phyloP scores from a whole-genome alignment of 371 early-diverging fungal genomes.

The Apophysomyces elegans region DNA sequence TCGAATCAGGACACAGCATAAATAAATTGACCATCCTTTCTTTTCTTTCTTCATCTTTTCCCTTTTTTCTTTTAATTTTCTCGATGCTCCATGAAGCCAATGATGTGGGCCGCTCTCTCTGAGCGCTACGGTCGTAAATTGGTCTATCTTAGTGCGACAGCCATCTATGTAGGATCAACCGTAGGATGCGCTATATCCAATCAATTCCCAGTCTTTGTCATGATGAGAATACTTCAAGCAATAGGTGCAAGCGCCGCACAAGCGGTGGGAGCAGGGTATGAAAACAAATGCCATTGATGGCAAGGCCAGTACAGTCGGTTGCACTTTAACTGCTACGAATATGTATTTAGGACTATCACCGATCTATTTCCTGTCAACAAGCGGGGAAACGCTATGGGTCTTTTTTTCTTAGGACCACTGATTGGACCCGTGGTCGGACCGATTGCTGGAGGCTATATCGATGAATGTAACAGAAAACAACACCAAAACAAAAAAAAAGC shows the following conservation, averaged over 20 bases:
- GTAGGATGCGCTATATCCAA: conserved; percentile 68
- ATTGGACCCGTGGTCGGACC: conserved; percentile 60
- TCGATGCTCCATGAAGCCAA: conserved; percentile 32
- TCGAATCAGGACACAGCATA: neutral
- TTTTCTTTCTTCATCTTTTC: neutral
- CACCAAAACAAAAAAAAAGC: too few relatives aligned
- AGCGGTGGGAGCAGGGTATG: conserved; percentile 74
- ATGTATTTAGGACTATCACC: conserved; percentile 34
- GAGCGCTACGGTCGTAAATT: conserved; percentile 69
- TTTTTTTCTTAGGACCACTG: conserved; percentile 62
- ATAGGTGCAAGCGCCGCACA: conserved; percentile 74
- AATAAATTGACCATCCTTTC: too few relatives aligned
- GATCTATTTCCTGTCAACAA: conserved; percentile 36
- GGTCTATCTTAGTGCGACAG: conserved; percentile 63
- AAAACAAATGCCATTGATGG: neutral
- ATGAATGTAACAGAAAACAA: conserved; percentile 31
- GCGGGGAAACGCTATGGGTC: conserved; percentile 63
- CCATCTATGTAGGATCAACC: conserved; percentile 61
- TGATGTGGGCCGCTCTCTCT: conserved; percentile 75
- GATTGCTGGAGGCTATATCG: conserved; percentile 49
- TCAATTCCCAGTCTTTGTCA: conserved; percentile 57
- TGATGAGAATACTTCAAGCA: conserved; percentile 70
- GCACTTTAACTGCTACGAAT: neutral
- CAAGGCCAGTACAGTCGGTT: neutral
- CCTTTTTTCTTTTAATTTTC: neutral